Percentiles rank a stretch among this genome's conserved stretches.
phyloP scores from a whole-genome alignment of 192 early-diverging fungal genomes.

The Linnemannia elongata region DNA sequence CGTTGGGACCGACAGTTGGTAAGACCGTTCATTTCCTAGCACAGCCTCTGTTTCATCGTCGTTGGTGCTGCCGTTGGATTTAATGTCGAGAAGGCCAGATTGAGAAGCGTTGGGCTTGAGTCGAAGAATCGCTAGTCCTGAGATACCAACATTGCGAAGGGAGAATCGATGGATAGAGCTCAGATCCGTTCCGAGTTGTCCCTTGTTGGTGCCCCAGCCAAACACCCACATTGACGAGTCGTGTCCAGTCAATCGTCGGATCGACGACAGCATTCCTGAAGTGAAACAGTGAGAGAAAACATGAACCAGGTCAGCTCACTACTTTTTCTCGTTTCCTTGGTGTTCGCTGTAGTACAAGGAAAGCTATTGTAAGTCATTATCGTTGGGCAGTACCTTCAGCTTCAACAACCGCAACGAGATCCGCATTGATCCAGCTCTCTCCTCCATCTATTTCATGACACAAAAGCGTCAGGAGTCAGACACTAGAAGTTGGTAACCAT shows the following conservation, averaged over 20 bases:
- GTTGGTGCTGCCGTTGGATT: neutral
- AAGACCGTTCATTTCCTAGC: constrained; percentile 11
- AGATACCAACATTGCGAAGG: constrained; percentile 44
- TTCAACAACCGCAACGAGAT: constrained; percentile 47
- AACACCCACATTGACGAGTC: constrained; percentile 50
- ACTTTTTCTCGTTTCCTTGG: neutral
- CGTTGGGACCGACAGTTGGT: constrained; percentile 33
- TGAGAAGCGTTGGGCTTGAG: constrained; percentile 8
- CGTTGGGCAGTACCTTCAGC: constrained; percentile 30
- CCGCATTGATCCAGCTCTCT: constrained; percentile 37
- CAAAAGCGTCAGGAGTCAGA: too few relatives aligned
- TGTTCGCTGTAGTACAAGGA: neutral
- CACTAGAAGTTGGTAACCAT: neutral
- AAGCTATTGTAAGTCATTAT: neutral
- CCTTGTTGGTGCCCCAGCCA: constrained; percentile 41
- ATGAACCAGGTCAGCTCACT: neutral
- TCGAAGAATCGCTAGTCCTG: constrained; percentile 46
- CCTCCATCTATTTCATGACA: constrained; percentile 24
- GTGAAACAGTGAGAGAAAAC: too few relatives aligned
- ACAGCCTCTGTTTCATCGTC: neutral
- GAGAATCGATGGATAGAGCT: constrained; percentile 53
- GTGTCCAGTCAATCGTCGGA: constrained; percentile 39
- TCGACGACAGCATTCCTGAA: constrained; percentile 45
- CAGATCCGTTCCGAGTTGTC: constrained; percentile 47
- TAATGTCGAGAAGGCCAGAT: neutral